phyloP scores from a whole-genome alignment of 2,329 filamentous ascomycete genomes.

The Colletotrichum tabaci region DNA sequence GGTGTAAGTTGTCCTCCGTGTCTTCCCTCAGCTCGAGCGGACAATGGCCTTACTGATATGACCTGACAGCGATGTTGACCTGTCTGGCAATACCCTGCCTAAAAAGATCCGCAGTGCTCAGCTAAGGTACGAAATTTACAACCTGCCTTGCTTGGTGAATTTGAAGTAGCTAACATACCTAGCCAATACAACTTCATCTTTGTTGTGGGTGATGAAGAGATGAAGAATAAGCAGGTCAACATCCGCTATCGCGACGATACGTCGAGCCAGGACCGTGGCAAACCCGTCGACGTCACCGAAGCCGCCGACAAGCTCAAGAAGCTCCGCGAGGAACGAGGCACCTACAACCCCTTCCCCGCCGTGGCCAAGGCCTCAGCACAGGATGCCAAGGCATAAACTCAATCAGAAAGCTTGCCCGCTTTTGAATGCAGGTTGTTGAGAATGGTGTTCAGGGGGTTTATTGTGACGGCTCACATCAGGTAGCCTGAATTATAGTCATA shows the following conservation, averaged over 20 bases:
- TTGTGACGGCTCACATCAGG: background rate
- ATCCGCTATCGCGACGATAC: conserved; percentile 76
- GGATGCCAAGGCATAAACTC: conserved; percentile 43
- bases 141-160: background rate
- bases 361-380: conserved; percentile 38
- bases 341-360: conserved; percentile 55
- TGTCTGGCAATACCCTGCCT: conserved; percentile 84
- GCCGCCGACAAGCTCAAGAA: conserved; percentile 69
- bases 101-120: conserved; percentile 92
- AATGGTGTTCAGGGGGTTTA: conserved; percentile 8
- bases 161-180: conserved; percentile 44
- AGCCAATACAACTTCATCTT: conserved; percentile 38
- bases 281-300: conserved; percentile 70
- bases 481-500: conserved; percentile 3
- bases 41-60: background rate
- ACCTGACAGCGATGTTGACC: conserved; percentile 70
- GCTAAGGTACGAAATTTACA: conserved; percentile 74
- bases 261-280: conserved; percentile 72
- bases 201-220: conserved; percentile 76
- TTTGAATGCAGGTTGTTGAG: conserved; percentile 17
- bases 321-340: conserved; percentile 64
- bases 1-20: conserved; percentile 64
- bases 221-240: conserved; percentile 72
- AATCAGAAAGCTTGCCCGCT: conserved; percentile 8
- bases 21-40: background rate